Evolutionary conservation across 2,329 filamentous ascomycete species (phyloP), one percentile per base, ranked within the genome.

Genomic region (Volutella citrinella): DNA sequence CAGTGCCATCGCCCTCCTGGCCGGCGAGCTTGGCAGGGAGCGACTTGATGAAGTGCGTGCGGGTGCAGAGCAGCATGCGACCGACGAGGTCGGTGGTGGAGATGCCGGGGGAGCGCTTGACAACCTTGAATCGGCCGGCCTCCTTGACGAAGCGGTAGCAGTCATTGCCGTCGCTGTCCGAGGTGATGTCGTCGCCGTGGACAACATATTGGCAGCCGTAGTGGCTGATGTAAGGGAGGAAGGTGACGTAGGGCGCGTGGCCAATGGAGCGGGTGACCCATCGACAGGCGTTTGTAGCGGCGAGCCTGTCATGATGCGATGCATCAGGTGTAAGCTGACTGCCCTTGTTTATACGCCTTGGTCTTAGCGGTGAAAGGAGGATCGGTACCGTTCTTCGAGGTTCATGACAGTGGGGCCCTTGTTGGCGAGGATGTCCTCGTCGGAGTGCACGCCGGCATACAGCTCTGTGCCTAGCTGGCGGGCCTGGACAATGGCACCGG

Each of bases 351-450:
- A n/a, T n/a, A n/a, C n/a, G n/a, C n/a, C n/a, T n/a, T n/a, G n/a
- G n/a, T n/a, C n/a, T n/a, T n/a, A n/a, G n/a, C n/a, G n/a, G n/a
- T n/a, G n/a, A n/a, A n/a, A n/a, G n/a, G n/a, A n/a, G n/a, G n/a
- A n/a, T n/a, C n/a, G n/a, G n/a, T 66, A 78, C 83, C 91, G 83
- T 75, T 98, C 93, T 49, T 83, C 75, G 37, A 97, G 72, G 37
- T 80, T 91, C 93, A 98, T 98, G 51, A 98, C 93, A 1, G 91
- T 96, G 1, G 93, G 93, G 7, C 93, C 93, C 68, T 98, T 98
- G 71, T 98, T 95, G 57, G 90, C 86, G 49, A 95, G 73, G 54
- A 98, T 98, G 32, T 86, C 84, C 64, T 96, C 88, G 60, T 98
- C 93, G 5, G 88, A 95, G 68, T 98, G 93, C 32, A 98, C 84